phyloP scores from a whole-genome alignment of 176 grass and related monocot species.

The Calamus simplicifolius region DNA sequence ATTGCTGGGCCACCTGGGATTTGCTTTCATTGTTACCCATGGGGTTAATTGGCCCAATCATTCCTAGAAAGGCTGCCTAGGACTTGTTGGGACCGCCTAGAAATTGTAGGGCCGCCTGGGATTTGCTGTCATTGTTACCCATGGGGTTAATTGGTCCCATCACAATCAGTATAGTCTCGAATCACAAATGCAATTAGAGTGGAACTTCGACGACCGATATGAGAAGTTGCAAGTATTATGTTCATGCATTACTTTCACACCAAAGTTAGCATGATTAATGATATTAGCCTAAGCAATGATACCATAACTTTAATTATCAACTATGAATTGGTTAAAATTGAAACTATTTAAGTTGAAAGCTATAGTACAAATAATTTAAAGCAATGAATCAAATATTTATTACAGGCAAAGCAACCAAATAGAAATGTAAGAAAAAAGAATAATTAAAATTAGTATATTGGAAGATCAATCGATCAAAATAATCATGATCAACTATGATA shows the following conservation, averaged over 20 bases:
- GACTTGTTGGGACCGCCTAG: no score
- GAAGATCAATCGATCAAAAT: neutral
- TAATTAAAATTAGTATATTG: neutral
- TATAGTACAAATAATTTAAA: neutral
- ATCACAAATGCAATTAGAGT: no score
- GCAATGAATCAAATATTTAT: neutral
- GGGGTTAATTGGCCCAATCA: no score
- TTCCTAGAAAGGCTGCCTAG: no score
- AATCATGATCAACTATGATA: neutral
- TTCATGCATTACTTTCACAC: neutral
- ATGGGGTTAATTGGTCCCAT: no score
- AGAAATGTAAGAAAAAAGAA: neutral
- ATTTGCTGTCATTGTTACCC: no score
- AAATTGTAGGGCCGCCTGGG: no score
- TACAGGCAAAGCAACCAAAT: neutral
- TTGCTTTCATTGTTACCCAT: no score
- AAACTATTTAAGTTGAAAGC: neutral
- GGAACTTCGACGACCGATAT: neutral
- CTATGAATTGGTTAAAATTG: neutral
- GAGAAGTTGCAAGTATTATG: neutral
- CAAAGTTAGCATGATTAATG: neutral
- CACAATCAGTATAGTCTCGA: no score
- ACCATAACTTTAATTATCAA: neutral
- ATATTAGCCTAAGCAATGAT: neutral
- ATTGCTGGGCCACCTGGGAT: no score